Evolutionary conservation across 164 flowering plant genomes (phyloP).

Genomic region (Vitis cinerea): DNA sequence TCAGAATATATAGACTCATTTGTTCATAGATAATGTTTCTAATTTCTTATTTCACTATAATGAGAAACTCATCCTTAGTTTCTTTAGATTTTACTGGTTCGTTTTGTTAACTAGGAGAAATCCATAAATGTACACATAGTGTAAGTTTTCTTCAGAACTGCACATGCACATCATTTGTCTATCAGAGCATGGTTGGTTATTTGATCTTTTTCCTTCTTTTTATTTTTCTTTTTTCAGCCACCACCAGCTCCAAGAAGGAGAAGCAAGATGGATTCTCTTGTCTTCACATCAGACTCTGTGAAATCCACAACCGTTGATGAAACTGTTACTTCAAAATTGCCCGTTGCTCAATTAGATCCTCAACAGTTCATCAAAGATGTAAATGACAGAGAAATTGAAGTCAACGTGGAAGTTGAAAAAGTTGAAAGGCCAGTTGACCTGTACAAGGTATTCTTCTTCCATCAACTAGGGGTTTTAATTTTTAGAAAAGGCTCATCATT

Average conservation of each 20-base stretch:
- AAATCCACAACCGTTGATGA: slow-evolving; percentile 41
- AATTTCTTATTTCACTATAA: too few relatives aligned
- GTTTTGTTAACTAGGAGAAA: too few relatives aligned
- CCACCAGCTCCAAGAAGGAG: slow-evolving; percentile 67
- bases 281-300: slow-evolving; percentile 58
- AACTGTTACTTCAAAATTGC: slow-evolving; percentile 16
- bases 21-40: too few relatives aligned
- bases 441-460: slow-evolving; percentile 60
- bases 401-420: slow-evolving; percentile 42
- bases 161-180: too few relatives aligned
- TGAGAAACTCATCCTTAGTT: too few relatives aligned
- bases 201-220: too few relatives aligned
- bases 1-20: too few relatives aligned
- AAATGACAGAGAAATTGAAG: slow-evolving; percentile 33
- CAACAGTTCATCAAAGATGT: slow-evolving; percentile 23
- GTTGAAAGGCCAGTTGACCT: slow-evolving; percentile 96
- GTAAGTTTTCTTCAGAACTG: too few relatives aligned
- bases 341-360: slow-evolving; percentile 24
- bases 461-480: neutral
- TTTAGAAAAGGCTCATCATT: too few relatives aligned
- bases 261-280: slow-evolving; percentile 79
- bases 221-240: slow-evolving; percentile 48
- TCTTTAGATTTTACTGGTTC: too few relatives aligned
- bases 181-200: too few relatives aligned
- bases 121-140: too few relatives aligned